A percentile compares a stretch with the other conserved stretches of the same genome.
phyloP scores from a whole-genome alignment of 345 rosid genomes.

The Pelargonium nanum region DNA sequence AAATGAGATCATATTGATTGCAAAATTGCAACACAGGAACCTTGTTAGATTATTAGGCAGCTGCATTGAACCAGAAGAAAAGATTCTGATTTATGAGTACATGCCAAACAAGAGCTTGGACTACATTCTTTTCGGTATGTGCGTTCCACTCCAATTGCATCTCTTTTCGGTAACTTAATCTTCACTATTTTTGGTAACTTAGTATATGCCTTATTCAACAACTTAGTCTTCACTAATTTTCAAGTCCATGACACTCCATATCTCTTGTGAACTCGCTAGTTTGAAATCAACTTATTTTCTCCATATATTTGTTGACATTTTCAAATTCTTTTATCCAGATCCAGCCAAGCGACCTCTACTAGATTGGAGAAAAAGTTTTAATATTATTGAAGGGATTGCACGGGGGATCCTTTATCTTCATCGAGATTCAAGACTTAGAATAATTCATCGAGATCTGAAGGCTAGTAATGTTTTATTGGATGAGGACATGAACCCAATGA shows the following conservation, averaged over 20 bases:
- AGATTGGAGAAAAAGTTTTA: conserved; percentile 44
- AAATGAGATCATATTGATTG: conserved; percentile 49
- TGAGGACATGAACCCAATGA: conserved; percentile 63
- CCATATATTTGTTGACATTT: too few relatives aligned
- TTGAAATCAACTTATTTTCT: too few relatives aligned
- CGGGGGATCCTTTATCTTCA: conserved; percentile 70
- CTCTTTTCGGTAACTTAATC: neutral
- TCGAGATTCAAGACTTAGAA: conserved; percentile 57
- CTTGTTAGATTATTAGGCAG: conserved; percentile 69
- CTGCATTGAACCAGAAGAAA: conserved; percentile 53
- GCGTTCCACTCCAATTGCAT: neutral
- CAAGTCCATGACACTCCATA: neutral
- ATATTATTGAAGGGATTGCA: conserved; percentile 59
- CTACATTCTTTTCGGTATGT: conserved; percentile 26
- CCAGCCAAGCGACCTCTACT: conserved; percentile 26
- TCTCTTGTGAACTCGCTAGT: too few relatives aligned
- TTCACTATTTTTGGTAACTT: neutral
- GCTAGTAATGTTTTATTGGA: conserved; percentile 64
- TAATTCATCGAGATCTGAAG: conserved; percentile 33
- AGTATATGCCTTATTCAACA: too few relatives aligned
- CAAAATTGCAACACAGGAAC: conserved; percentile 56
- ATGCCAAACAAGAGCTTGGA: conserved; percentile 72
- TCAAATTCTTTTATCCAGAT: conserved; percentile 20
- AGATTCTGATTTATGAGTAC: conserved; percentile 52
- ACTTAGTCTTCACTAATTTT: neutral